Conservation (phyloP, 257 asterid genomes). For the Galeopsis tetrahit region DNA sequence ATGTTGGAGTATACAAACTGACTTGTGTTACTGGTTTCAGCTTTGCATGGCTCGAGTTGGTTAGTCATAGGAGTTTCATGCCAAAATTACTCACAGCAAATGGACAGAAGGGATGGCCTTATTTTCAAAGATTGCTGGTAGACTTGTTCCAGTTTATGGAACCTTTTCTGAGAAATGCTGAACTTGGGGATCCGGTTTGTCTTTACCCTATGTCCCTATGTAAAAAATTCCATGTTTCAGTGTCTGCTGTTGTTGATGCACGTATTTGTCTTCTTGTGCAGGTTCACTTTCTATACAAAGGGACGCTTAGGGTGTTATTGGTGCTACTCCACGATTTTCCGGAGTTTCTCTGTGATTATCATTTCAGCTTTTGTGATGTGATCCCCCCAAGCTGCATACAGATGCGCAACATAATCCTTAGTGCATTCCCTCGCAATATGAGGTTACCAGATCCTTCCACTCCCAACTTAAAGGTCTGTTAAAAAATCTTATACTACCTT, state of each 20-base stretch:
- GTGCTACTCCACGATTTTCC: slow-evolving; percentile 98
- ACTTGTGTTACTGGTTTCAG: slow-evolving; percentile 56
- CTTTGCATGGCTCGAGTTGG: slow-evolving; percentile 97
- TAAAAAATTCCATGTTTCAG: slow-evolving; percentile 6
- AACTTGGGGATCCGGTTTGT: slow-evolving; percentile 87
- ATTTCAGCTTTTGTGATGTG: slow-evolving; percentile 99
- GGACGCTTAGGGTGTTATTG: slow-evolving; percentile 90
- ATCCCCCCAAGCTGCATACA: slow-evolving; percentile 98
- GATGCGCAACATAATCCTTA: slow-evolving; percentile 91
- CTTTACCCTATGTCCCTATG: background rate
- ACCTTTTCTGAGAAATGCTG: slow-evolving; percentile 94
- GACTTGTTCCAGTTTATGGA: slow-evolving; percentile 97
- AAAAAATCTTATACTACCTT: background rate
- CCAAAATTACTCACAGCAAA: slow-evolving; percentile 89
- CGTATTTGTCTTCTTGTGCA: slow-evolving; percentile 32
- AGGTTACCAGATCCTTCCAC: slow-evolving; percentile 98
- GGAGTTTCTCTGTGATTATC: slow-evolving; percentile 97
- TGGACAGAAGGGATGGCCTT: slow-evolving; percentile 96
- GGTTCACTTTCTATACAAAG: slow-evolving; percentile 91
- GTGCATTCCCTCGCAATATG: slow-evolving; percentile 99
- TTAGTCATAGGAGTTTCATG: slow-evolving; percentile 97
- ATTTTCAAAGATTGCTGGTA: slow-evolving; percentile 80
- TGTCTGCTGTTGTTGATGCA: background rate
- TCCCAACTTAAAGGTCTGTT: slow-evolving; percentile 82
- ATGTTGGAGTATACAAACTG: slow-evolving; percentile 26